Base-by-base conservation (phyloP, 306 rosid genomes). In the Dryas drummondii region DNA sequence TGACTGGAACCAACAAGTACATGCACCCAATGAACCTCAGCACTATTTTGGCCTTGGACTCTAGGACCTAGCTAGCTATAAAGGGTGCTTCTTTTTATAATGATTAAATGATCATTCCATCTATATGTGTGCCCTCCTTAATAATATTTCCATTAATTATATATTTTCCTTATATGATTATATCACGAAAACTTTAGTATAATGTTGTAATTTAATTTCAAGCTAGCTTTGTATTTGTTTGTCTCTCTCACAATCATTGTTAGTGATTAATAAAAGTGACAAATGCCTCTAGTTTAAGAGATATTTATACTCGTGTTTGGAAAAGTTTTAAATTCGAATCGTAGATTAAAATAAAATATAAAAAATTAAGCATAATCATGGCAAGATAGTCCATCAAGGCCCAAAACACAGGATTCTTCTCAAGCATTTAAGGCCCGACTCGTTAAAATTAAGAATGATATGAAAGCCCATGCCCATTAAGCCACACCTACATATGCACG, bases 1-100 rank as follows among this genome's bases (percentile, higher is more conserved):
- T 93, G 5, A 78, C 81, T 6, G 98, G 97, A 47, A 64, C 86
- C 16, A 51, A 53, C 19, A 69, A 83, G 57, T 86, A 86, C 74
- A 93, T 93, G 98, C 78, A 85, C 68, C 98, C 98, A 9, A 90
- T 90, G 93, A 93, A 93, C 55, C 98, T 93, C 81, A 78, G 70
- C 83, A 80, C 91, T 15, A 88, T 87, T 50, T 78, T 90, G 90
- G 90, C 86, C 56, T 37, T 90, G 66, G 98, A 93, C 72, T 79
- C 86, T 7, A 78, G 37, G 62, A 73, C 58, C 52, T 85, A 71
- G 26, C 3, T 40, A 32, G 13, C 48, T 47, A n/a, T 8, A 1
- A 41, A 15, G 9, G 13, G 16, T 32, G 60, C 14, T 4, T 37
- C 61, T 61, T 61, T 61, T 32, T 32, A 9, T 61, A 37, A n/a